Evolutionary conservation across 352 stramenopile genomes (phyloP).

Genomic region (Halophytophthora polymorphica): DNA sequence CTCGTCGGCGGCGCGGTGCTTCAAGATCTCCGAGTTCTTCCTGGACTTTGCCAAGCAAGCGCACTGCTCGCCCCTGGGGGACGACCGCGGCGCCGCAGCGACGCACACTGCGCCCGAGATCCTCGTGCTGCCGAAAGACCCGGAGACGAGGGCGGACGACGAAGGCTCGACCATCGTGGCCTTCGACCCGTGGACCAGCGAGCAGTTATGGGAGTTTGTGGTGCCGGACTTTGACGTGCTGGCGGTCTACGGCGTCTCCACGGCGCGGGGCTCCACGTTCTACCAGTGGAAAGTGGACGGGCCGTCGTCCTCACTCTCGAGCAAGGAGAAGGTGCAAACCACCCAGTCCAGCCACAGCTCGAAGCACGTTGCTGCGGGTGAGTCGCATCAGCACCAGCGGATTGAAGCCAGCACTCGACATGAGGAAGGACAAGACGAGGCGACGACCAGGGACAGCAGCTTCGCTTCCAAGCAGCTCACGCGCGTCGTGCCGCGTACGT

Average conservation of each 20-base stretch:
- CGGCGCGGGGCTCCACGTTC: conserved; percentile 47
- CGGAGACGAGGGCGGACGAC: conserved; percentile 40
- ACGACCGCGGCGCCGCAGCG: conserved; percentile 9
- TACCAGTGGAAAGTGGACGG: conserved; percentile 74
- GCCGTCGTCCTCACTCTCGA: conserved; percentile 45
- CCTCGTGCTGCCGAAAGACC: conserved; percentile 57
- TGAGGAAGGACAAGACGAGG: not conserved
- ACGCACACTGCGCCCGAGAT: conserved; percentile 38
- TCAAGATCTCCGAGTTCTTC: conserved; percentile 85
- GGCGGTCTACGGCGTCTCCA: conserved; percentile 62
- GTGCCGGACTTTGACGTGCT: conserved; percentile 70
- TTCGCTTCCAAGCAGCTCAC: conserved; percentile 21
- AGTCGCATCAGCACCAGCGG: conserved; percentile 1
- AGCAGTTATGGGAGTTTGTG: conserved; percentile 75
- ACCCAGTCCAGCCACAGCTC: not conserved
- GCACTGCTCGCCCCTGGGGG: conserved; percentile 35
- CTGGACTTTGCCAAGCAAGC: conserved; percentile 62
- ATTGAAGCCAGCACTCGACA: conserved; percentile 10
- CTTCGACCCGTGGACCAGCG: conserved; percentile 67
- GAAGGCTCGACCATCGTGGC: conserved; percentile 68
- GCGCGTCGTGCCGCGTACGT: conserved; percentile 24
- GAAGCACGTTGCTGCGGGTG: not conserved
- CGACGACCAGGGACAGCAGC: not conserved
- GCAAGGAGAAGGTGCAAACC: not conserved
- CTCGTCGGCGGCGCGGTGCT: conserved; percentile 56